phyloP scores from a whole-genome alignment of 2,329 filamentous ascomycete species.

The Mycosphaerella sp. region DNA sequence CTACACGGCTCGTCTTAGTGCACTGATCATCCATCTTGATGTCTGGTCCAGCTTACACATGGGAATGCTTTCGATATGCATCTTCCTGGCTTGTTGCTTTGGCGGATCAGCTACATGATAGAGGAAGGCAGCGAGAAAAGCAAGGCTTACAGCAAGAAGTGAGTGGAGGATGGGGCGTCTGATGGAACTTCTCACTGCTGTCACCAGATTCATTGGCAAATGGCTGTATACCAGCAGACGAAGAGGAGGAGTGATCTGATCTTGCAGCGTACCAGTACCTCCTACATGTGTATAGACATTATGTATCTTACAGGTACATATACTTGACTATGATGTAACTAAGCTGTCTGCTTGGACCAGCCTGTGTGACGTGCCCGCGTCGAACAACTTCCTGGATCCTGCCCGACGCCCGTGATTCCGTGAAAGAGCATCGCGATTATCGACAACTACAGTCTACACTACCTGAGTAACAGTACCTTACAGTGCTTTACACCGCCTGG shows the following conservation, averaged over 20 bases:
- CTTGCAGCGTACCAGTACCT: no score
- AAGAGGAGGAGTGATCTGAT: no score
- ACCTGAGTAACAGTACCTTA: no score
- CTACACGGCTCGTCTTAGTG: constrained; percentile 38
- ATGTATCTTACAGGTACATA: background rate
- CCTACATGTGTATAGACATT: no score
- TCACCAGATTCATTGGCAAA: constrained; percentile 5
- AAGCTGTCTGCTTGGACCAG: background rate
- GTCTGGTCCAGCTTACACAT: constrained; percentile 60
- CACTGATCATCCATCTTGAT: constrained; percentile 26
- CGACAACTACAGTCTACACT: background rate
- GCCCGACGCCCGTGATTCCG: background rate
- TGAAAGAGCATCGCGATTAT: background rate
- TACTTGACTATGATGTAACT: constrained; percentile 7
- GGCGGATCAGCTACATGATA: constrained; percentile 21
- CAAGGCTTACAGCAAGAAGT: constrained; percentile 23
- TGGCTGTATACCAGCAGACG: no score
- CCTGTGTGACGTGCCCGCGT: no score
- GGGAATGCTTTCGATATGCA: constrained; percentile 83
- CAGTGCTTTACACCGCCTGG: background rate
- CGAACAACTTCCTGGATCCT: background rate
- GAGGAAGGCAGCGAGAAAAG: constrained; percentile 14
- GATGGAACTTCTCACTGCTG: background rate
- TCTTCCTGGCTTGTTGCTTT: constrained; percentile 37
- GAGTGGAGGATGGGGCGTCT: constrained; percentile 2